Evolutionary conservation across 805 yeast genomes (phyloP).

Genomic region (Nakazawaea anatomiae): DNA sequence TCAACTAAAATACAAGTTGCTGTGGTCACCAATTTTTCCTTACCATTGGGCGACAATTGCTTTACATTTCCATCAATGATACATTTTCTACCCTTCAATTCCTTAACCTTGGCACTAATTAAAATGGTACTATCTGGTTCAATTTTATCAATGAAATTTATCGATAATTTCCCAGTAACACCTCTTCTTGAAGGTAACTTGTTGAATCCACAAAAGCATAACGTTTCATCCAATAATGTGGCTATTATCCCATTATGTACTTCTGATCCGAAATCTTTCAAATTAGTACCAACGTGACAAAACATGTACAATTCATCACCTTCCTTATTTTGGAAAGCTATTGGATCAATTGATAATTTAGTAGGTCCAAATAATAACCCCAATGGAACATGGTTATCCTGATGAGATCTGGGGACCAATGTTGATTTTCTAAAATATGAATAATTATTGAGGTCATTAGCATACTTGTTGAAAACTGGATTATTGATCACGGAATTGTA

Average conservation of each 20-base stretch:
- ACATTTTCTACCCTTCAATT: conserved; percentile 75
- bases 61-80: conserved; percentile 59
- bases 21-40: conserved; percentile 32
- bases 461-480: neutral
- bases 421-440: conserved; percentile 25
- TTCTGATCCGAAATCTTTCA: conserved; percentile 56
- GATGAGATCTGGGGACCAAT: conserved; percentile 53
- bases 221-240: conserved; percentile 75
- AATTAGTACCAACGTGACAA: conserved; percentile 61
- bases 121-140: conserved; percentile 60
- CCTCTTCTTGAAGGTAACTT: conserved; percentile 76
- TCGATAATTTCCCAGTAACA: conserved; percentile 74
- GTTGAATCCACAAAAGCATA: conserved; percentile 83
- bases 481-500: neutral
- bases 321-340: conserved; percentile 47
- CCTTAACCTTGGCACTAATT: conserved; percentile 58
- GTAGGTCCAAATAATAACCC: conserved; percentile 68
- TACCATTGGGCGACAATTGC: conserved; percentile 37
- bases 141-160: conserved; percentile 58
- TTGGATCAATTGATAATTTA: conserved; percentile 70
- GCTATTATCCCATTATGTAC: conserved; percentile 80
- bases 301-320: conserved; percentile 55
- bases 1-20: conserved; percentile 74
- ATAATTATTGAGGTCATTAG: neutral
- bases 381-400: conserved; percentile 57